Evolutionary conservation across 148 eudicot genomes (phyloP).

Genomic region (Amaranthus palmeri): DNA sequence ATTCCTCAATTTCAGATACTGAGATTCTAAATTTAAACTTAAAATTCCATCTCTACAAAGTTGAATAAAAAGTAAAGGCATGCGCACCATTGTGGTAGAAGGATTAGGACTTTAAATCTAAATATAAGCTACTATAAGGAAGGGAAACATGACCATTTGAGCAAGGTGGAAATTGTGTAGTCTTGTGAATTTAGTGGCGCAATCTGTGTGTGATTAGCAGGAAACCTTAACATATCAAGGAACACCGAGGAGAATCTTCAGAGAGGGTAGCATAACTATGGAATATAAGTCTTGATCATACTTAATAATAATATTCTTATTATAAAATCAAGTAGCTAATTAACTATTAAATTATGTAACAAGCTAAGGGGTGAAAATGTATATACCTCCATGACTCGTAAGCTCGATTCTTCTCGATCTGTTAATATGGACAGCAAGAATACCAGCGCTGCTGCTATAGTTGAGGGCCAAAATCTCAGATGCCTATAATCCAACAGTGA

Average conservation of each 20-base stretch:
- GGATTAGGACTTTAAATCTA: background rate
- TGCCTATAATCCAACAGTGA: conserved; percentile 70
- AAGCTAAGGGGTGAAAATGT: background rate
- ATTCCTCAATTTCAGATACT: background rate
- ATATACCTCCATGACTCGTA: conserved; percentile 55
- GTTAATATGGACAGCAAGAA: conserved; percentile 55
- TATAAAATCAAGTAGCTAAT: no score
- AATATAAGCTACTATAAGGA: background rate
- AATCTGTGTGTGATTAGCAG: no score
- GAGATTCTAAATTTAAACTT: background rate
- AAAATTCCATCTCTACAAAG: background rate
- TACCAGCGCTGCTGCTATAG: conserved; percentile 85
- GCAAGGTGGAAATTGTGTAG: background rate
- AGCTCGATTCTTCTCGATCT: conserved; percentile 51
- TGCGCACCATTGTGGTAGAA: background rate
- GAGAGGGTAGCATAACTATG: background rate
- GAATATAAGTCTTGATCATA: no score
- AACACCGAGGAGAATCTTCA: background rate
- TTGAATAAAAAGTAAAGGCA: background rate
- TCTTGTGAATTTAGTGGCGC: background rate
- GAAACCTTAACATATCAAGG: no score
- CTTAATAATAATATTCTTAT: no score
- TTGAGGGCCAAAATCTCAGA: conserved; percentile 86
- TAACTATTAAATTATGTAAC: background rate
- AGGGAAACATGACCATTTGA: background rate